Conservation (phyloP, 2,329 filamentous ascomycete species). For the Ophiostoma triangulosporum region DNA sequence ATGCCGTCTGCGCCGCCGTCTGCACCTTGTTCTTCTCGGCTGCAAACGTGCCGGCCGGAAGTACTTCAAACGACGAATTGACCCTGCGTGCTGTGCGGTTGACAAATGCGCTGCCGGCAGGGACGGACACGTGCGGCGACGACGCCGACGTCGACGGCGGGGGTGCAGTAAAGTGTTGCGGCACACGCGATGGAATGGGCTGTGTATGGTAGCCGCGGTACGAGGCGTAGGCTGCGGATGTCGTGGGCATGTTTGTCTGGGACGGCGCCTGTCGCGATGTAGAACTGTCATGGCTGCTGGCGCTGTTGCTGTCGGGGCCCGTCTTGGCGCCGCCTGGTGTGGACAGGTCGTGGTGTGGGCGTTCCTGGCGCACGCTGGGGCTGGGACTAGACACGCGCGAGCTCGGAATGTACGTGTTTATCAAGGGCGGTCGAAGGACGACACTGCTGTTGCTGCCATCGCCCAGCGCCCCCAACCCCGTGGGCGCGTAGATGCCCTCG, state of each 20-base stretch:
- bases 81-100: constrained; percentile 24
- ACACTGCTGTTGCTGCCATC: neutral
- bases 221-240: neutral
- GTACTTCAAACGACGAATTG: constrained; percentile 26
- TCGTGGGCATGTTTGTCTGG: neutral
- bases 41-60: constrained; percentile 26
- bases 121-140: neutral
- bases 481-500: constrained; percentile 14
- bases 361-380: neutral
- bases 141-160: neutral
- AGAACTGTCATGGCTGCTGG: neutral
- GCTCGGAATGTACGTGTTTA: constrained; percentile 11
- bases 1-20: neutral
- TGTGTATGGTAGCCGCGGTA: neutral
- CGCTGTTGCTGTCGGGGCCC: neutral
- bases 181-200: neutral
- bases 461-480: neutral
- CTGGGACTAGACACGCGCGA: constrained; percentile 7
- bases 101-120: constrained; percentile 17
- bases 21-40: neutral
- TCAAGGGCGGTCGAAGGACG: neutral
- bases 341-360: neutral
- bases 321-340: neutral
- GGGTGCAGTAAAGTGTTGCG: neutral
- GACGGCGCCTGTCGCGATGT: neutral